phyloP scores from a whole-genome alignment of 129 eudicot species.

The Artemisia tridentata region DNA sequence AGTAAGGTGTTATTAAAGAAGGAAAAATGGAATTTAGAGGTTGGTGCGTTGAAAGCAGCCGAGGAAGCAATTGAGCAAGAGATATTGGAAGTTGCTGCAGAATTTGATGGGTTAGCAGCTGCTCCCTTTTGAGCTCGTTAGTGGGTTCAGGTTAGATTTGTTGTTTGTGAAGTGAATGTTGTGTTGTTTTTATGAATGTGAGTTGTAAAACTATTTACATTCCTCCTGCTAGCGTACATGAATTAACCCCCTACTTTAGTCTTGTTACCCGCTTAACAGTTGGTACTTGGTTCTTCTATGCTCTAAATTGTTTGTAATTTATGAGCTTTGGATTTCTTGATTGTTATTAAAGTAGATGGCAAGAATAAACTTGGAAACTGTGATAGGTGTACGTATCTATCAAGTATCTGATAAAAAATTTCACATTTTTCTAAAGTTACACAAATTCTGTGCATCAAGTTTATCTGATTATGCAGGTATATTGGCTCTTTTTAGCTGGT shows the following conservation, averaged over 20 bases:
- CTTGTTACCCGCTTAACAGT: neutral
- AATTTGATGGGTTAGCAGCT: conserved; percentile 49
- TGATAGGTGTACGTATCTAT: too few species aligned
- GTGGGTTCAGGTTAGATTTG: conserved; percentile 2
- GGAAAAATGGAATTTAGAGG: conserved; percentile 34
- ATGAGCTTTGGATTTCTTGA: too few species aligned
- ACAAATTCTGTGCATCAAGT: too few species aligned
- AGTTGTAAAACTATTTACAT: conserved; percentile 13
- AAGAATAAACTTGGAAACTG: too few species aligned
- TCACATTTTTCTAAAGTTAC: too few species aligned
- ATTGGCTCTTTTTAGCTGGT: too few species aligned
- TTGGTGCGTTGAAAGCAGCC: conserved; percentile 33
- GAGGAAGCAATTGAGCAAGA: conserved; percentile 18
- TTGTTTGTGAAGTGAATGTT: conserved; percentile 16
- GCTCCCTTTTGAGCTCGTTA: conserved; percentile 26
- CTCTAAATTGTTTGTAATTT: too few species aligned
- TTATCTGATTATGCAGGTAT: too few species aligned
- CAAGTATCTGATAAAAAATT: too few species aligned
- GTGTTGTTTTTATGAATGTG: conserved; percentile 1
- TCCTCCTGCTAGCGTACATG: neutral
- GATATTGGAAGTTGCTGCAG: conserved; percentile 21
- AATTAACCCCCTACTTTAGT: conserved; percentile 2
- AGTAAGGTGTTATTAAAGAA: conserved; percentile 20
- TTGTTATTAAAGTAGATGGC: too few species aligned
- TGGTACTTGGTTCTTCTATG: neutral